Evolutionary conservation across 192 early-diverging fungal species (phyloP), one percentile per base, ranked within the genome.

Genomic region (Chytriomyces hyalinus): DNA sequence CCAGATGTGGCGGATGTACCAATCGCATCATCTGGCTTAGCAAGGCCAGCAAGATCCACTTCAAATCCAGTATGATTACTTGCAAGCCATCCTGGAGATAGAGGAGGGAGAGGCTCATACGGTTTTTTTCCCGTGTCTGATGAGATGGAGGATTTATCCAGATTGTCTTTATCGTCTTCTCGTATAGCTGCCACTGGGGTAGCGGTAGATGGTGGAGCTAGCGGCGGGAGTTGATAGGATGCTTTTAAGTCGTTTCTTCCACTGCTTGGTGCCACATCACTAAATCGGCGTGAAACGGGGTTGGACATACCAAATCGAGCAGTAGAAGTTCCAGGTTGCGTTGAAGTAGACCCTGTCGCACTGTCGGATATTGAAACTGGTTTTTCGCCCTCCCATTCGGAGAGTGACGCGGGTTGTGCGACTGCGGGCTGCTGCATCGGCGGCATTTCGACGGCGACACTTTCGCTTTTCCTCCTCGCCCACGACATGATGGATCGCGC

Each of bases 381-480:
- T 57, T n/a, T 20, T n/a, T 20, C 20, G 53, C 53, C 53, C 53
- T 57, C 53, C 53, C 53, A 57, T 57, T 57, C 53, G 20, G 53
- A 13, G 1, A 57, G 53, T n/a, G 53, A n/a, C 15, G 13, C 15
- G 13, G 13, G 15, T 57, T 20, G 53, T n/a, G 53, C 15, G 53
- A 20, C 15, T 20, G 53, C 53, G 15, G 13, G 53, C 5, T 13
- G 53, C 53, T 57, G 53, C 15, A 20, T 1, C 20, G 15, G 53
- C 20, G 53, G 53, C 53, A 57, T 20, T 57, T 13, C 53, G 3
- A 57, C 53, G 3, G 13, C 53, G 4, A 57, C 20, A 20, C 53
- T 57, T 57, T 57, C 53, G 5, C 73, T 75, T 10, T 62, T 64
- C 49, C 63, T 8, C 20, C 73, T 36, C 3, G 66, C 49, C 73